Conservation (phyloP, 495 filamentous ascomycete genomes). For the Evernia prunastri region DNA sequence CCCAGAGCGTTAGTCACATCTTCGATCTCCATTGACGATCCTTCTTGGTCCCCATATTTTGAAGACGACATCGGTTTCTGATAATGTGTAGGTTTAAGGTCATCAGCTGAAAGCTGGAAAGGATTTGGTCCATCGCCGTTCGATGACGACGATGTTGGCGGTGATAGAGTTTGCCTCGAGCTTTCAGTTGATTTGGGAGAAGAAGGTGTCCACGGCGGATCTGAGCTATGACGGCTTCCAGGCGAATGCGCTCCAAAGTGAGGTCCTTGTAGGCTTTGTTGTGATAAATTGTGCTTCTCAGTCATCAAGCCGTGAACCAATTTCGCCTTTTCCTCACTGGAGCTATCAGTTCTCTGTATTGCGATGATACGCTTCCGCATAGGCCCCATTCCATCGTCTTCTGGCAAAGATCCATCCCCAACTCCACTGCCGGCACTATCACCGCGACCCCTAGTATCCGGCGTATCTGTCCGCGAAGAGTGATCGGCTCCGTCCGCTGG, state of each 20-base stretch:
- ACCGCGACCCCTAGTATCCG: conserved; percentile 7
- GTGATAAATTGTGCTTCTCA: conserved; percentile 60
- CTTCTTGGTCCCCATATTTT: conserved; percentile 41
- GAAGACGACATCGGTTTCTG: conserved; percentile 39
- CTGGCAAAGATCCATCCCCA: conserved; percentile 53
- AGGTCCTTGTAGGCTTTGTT: conserved; percentile 31
- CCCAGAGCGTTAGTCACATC: conserved; percentile 49
- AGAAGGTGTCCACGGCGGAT: conserved; percentile 33
- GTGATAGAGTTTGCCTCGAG: conserved; percentile 31
- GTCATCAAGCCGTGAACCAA: conserved; percentile 79
- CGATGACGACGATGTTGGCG: conserved; percentile 32
- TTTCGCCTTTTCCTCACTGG: conserved; percentile 70
- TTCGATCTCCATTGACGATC: conserved; percentile 29
- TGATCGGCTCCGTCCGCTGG: conserved; percentile 16
- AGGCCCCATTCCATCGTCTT: conserved; percentile 83
- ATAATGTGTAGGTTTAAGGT: conserved; percentile 65
- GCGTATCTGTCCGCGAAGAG: conserved; percentile 20
- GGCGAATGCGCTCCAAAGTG: conserved; percentile 31
- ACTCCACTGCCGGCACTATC: conserved; percentile 17
- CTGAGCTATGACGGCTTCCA: conserved; percentile 34
- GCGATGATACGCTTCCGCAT: conserved; percentile 69
- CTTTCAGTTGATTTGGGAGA: conserved; percentile 28
- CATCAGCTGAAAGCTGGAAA: conserved; percentile 64
- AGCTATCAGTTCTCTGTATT: conserved; percentile 59
- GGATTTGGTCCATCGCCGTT: conserved; percentile 40